Base-by-base conservation (phyloP, 2,329 filamentous ascomycete species). In the Talaromyces sp. region DNA sequence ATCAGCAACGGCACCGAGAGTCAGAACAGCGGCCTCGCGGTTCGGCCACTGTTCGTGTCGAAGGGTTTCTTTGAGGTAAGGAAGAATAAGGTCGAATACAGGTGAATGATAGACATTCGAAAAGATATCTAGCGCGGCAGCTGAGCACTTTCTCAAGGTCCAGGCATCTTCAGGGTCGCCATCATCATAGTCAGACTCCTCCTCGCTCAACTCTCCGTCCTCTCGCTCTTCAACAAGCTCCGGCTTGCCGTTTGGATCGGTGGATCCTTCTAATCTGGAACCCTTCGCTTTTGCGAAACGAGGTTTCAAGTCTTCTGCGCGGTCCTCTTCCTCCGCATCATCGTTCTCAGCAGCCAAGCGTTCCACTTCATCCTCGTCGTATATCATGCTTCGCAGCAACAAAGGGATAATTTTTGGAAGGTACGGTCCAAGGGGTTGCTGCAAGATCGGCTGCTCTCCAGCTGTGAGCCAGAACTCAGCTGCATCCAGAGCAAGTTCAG, bases 391-490 rank as follows among this genome's bases (percentile, higher is more conserved):
- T 69, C 95, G 88, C 8, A 99, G 85, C 60, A 99, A 82, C 1
- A 97, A 90, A 0, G 95, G 95, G 35, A 99, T 90, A 68, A 98
- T 94, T 76, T 91, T 91, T 69, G 86, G 79, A 64, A 98, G 86
- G 74, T 91, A 91, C 0, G 93, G 93, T 9, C 85, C 88, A 54
- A 99, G 82, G 0, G 87, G 85, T 69, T 88, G 85, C 81, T 92
- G 92, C 62, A 98, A 81, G 66, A 90, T 86, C 49, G 91, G 86
- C 74, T 97, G 92, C 75, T 97, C 95, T 66, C 93, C 93, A 22
- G 96, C 89, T 45, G 92, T 92, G 52, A 99, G 86, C 93, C 96
- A 99, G 75, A 99, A 99, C 77, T 99, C 95, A 5, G 95, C 93
- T 9, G 95, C 95, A 75, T 99, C 95, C 69, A 96, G 89, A 43